These are phyloP conservation scores for Yamadazyma kanchanaburiensis DNA, from an alignment of 1,139 yeast genomes.

Conservation along the genomic window DNA sequence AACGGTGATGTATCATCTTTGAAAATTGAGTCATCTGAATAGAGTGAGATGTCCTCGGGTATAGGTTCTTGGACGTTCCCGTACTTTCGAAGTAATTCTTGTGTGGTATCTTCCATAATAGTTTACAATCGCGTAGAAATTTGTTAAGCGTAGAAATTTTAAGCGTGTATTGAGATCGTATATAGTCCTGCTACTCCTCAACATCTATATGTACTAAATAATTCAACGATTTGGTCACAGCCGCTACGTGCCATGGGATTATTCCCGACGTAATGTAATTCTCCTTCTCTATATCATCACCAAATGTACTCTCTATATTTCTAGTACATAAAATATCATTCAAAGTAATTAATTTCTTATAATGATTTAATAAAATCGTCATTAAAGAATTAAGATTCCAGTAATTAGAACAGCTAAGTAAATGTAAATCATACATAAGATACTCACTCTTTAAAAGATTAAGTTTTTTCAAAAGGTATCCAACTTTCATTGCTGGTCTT, in stretches of 20 bases:
- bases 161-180: too few species aligned
- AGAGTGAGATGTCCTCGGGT: constrained; percentile 13
- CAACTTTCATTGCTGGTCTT: constrained; percentile 69
- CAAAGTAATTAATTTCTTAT: constrained; percentile 59
- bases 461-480: constrained; percentile 53
- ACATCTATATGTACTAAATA: constrained; percentile 43
- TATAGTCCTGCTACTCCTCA: constrained; percentile 26
- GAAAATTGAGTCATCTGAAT: constrained; percentile 15
- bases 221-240: constrained; percentile 65
- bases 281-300: constrained; percentile 19
- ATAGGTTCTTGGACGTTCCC: constrained; percentile 2
- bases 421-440: constrained; percentile 54
- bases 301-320: constrained; percentile 20
- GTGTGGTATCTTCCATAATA: constrained; percentile 12
- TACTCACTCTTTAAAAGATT: constrained; percentile 13
- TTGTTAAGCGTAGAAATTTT: too few species aligned
- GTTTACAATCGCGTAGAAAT: too few species aligned
- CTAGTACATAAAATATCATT: constrained; percentile 38
- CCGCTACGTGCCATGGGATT: constrained; percentile 83
- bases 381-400: constrained; percentile 56
- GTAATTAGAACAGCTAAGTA: constrained; percentile 67
- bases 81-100: constrained; percentile 10
- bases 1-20: constrained; percentile 10
- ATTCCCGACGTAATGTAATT: constrained; percentile 16
- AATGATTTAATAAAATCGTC: constrained; percentile 61